A percentile compares a stretch with the other conserved stretches of the same genome.
These are phyloP conservation scores for Agaricus subrufescens DNA, from an alignment of 768 basidiomycete species.

Conservation along the genomic window DNA sequence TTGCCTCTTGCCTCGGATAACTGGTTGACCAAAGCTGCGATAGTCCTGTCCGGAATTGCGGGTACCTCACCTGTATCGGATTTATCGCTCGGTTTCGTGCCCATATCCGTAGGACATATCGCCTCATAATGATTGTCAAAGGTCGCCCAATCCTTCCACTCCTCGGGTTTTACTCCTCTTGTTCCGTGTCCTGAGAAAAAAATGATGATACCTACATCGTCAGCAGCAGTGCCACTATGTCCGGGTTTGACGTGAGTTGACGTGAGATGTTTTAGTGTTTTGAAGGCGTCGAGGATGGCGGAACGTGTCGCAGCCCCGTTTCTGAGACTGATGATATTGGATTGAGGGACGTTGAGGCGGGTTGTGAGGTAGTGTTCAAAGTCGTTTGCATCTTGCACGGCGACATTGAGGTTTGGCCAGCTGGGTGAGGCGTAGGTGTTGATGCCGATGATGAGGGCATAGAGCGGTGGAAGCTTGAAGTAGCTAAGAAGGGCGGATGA, in stretches of 20 bases:
- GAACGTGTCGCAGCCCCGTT: slow-evolving; percentile 31
- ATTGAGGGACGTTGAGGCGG: slow-evolving; percentile 22
- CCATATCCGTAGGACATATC: slow-evolving; percentile 30
- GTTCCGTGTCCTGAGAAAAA: slow-evolving; percentile 45
- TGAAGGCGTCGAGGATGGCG: slow-evolving; percentile 28
- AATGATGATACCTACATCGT: slow-evolving; percentile 32
- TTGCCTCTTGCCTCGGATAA: slow-evolving; percentile 34
- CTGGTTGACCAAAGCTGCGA: slow-evolving; percentile 30
- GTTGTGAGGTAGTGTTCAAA: slow-evolving; percentile 28
- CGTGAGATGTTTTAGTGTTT: slow-evolving; percentile 17
- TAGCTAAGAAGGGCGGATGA: background rate
- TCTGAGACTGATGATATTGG: slow-evolving; percentile 33
- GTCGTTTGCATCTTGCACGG: slow-evolving; percentile 34
- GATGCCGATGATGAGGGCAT: slow-evolving; percentile 41
- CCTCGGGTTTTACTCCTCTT: slow-evolving; percentile 22
- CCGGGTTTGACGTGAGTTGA: background rate
- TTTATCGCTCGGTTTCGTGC: background rate
- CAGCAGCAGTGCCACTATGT: slow-evolving; percentile 4
- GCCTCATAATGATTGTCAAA: slow-evolving; percentile 26
- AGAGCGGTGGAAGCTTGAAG: slow-evolving; percentile 18
- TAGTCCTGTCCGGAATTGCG: slow-evolving; percentile 41
- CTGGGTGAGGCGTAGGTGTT: slow-evolving; percentile 25
- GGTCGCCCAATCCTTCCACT: slow-evolving; percentile 23
- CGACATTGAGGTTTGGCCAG: slow-evolving; percentile 25
- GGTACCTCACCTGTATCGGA: slow-evolving; percentile 12